phyloP scores from a whole-genome alignment of 148 eudicot genomes.

The Chenopodium suecicum region DNA sequence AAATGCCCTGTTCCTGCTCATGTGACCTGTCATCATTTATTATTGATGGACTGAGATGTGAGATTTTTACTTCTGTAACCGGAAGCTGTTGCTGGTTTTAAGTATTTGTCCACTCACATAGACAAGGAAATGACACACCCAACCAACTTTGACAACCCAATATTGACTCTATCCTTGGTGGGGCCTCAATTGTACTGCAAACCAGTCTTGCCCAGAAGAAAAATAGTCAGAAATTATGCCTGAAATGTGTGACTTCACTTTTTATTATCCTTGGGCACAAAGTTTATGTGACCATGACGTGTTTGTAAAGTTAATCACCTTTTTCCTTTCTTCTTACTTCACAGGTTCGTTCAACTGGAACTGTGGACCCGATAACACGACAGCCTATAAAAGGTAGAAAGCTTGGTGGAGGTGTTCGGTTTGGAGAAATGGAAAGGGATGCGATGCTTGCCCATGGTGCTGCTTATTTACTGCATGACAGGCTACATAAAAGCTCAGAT shows the following conservation, averaged over 20 bases:
- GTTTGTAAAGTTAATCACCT: not conserved
- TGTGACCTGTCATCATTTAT: not conserved
- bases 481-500: conserved; percentile 85
- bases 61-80: not conserved
- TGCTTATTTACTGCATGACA: conserved; percentile 77
- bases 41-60: not conserved
- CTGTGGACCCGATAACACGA: conserved; percentile 69
- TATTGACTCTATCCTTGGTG: not conserved
- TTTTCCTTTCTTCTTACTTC: not conserved
- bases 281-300: not conserved
- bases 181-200: not conserved
- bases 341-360: conserved; percentile 94
- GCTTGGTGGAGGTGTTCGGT: conserved; percentile 91
- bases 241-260: not conserved
- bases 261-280: not conserved
- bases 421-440: conserved; percentile 98
- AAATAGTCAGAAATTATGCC: not conserved
- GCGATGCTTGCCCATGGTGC: conserved; percentile 96
- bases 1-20: not conserved
- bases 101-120: not conserved
- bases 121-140: not conserved
- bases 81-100: not conserved
- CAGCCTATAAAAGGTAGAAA: conserved; percentile 97
- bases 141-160: not conserved
- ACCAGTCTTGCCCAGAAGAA: not conserved